Base-by-base conservation (phyloP, 495 filamentous ascomycete genomes). In the Viridothelium virens region DNA sequence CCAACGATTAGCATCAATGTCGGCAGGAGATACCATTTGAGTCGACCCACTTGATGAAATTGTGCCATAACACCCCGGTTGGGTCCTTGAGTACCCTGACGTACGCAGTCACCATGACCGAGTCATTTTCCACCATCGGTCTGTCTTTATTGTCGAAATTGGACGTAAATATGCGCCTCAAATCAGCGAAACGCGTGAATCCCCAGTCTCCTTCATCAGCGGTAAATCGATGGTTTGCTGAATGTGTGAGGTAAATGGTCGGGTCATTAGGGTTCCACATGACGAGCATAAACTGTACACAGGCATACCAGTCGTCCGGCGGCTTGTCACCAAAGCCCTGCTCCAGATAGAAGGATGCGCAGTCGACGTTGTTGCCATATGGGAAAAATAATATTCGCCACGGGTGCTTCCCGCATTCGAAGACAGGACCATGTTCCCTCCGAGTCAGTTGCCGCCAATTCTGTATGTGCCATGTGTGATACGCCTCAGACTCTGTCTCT, bases 61-160 rank as follows among this genome's bases (percentile, higher is more conserved):
- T 97, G 77, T 99, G 94, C 94, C 94, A 99, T 67, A 99, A 77
- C n/a, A 99, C 94, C 63, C 94, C 94, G 2, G 94, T 99, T 38
- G 96, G 94, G 74, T 99, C 94, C 77, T 97, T 96, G 53, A 96
- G 87, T 61, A 96, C 85, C 56, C 93, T 85, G 61, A 99, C 89
- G 73, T 96, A 99, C 61, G 92, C 94, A 1, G 92, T 96, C 69
- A 97, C 81, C 70, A 90, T 93, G 61, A 88, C 91, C 38, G 84
- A 81, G 61, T 96, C 90, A 71, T 92, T 87, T 76, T 97, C 92
- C 12, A 96, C 86, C 67, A 99, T 82, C n/a, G 89, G 90, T 46
- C 87, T 83, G 9, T 80, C 82, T 68, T 78, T 81, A 41, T 84
- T 82, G 62, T 92, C 86, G 84, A 86, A 95, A 5, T 82, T 79